A percentile compares a stretch with the other conserved stretches of the same genome.
Conservation (phyloP, 176 grass and related monocot genomes). For the Rhynchospora breviuscula region DNA sequence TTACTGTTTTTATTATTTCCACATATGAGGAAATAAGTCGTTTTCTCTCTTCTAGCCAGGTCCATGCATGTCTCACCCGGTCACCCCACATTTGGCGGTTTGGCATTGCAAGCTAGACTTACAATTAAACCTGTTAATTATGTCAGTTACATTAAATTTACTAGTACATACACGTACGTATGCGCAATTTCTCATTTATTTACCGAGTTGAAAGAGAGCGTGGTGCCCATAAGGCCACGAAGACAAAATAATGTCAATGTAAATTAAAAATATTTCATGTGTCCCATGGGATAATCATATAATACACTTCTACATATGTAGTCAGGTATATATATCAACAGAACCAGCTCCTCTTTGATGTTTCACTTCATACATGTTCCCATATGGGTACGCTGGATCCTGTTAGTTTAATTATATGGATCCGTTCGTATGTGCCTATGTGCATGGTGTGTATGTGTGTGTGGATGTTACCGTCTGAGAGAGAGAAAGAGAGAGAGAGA, state of each 20-base stretch:
- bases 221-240: slow-evolving; percentile 15
- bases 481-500: not conserved
- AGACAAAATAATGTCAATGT: not conserved
- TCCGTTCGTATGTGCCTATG: not conserved
- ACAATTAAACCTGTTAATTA: not conserved
- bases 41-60: not conserved
- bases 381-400: not conserved
- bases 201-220: not conserved
- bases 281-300: not conserved
- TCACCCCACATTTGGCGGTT: not conserved
- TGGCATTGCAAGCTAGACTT: not conserved
- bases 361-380: not conserved
- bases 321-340: not conserved
- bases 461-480: too few relatives aligned
- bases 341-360: slow-evolving; percentile 19
- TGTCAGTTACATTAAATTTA: too few relatives aligned
- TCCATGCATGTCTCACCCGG: not conserved
- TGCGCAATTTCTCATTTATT: not conserved
- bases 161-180: not conserved
- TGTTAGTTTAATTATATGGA: not conserved
- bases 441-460: not conserved
- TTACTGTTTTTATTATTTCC: not conserved
- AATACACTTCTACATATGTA: not conserved
- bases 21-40: not conserved
- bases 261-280: not conserved